Evolutionary conservation across 202 grass and related monocot genomes (phyloP).

Genomic region (Setaria italica): DNA sequence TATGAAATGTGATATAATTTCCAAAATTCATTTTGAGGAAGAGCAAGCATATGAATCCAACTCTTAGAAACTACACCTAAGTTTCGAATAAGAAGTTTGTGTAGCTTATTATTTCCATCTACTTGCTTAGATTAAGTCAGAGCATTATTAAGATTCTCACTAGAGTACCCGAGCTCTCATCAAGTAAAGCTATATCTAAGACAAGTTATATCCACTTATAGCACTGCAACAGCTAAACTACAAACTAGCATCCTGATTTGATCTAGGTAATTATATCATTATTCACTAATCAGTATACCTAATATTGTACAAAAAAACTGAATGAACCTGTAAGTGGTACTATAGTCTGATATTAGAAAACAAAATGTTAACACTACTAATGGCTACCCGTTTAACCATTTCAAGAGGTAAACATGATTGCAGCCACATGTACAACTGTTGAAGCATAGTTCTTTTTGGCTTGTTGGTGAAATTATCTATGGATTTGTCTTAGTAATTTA

Average conservation of each 20-base stretch:
- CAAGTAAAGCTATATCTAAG: conserved; percentile 29
- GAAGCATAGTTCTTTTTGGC: conserved; percentile 31
- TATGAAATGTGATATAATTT: conserved; percentile 8
- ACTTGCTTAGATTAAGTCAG: conserved; percentile 20
- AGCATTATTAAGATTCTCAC: conserved; percentile 26
- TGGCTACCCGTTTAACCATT: conserved; percentile 28
- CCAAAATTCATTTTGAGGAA: conserved; percentile 29
- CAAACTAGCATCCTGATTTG: conserved; percentile 34
- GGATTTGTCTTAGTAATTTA: neutral
- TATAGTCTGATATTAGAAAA: conserved; percentile 32
- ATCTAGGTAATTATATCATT: conserved; percentile 32
- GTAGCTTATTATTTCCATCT: conserved; percentile 12
- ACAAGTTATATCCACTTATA: conserved; percentile 23
- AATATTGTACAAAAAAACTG: conserved; percentile 4
- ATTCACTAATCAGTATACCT: conserved; percentile 19
- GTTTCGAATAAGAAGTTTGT: conserved; percentile 22
- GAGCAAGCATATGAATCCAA: conserved; percentile 7
- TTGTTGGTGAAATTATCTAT: conserved; percentile 37
- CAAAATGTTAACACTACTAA: conserved; percentile 23
- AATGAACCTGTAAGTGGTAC: neutral
- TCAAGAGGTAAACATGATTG: conserved; percentile 37
- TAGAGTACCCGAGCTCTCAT: conserved; percentile 22
- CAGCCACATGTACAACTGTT: conserved; percentile 26
- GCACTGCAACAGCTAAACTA: conserved; percentile 16
- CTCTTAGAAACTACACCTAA: neutral